Base-by-base conservation (phyloP, 805 yeast species). In the Candida sakaeoensis region DNA sequence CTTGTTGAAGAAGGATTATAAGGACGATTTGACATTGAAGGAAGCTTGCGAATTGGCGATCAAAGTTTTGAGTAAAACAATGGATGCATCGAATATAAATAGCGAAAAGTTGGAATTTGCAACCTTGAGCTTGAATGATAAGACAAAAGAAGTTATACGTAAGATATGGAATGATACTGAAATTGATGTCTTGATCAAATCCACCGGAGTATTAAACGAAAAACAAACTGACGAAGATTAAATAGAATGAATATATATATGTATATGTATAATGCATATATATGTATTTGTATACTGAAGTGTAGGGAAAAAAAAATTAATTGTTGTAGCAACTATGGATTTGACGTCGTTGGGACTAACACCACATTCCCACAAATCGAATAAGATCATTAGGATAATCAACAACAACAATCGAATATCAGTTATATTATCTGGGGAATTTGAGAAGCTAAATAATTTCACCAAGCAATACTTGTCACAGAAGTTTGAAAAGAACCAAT, bases 51-150 rank as follows among this genome's bases (percentile, higher is more conserved):
- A 82, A 49, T 72, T 93, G 58, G 97, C 97, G 7, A 72, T 93
- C 57, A 88, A 89, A 65, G 95, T 93, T 28, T 75, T 93, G 47
- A 80, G 93, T 39, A 93, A 93, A 71, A 93, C 99, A 6, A 88
- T 95, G 72, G 99, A 93, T 62, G 74, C 85, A 39, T 79, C 95
- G 27, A 79, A 85, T 40, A 72, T 93, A 57, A 84, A 89, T 25
- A 77, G 89, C 58, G 96, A 90, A 43, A 91, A 91, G 68, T 74
- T 93, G 51, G 99, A 93, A 68, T 84, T 93, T 59, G 90, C 97
- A 28, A 89, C 97, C 4, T 77, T 68, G 47, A 61, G 68, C 36
- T 85, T 45, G 73, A 74, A 43, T 57, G 68, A 54, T 62, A 60
- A 38, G 53, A 59, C 68, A 27, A 85, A 80, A 26, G 68, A 77